These are phyloP conservation scores for Huntiella moniliformis DNA, from an alignment of 2,329 filamentous ascomycete species.

Conservation along the genomic window DNA sequence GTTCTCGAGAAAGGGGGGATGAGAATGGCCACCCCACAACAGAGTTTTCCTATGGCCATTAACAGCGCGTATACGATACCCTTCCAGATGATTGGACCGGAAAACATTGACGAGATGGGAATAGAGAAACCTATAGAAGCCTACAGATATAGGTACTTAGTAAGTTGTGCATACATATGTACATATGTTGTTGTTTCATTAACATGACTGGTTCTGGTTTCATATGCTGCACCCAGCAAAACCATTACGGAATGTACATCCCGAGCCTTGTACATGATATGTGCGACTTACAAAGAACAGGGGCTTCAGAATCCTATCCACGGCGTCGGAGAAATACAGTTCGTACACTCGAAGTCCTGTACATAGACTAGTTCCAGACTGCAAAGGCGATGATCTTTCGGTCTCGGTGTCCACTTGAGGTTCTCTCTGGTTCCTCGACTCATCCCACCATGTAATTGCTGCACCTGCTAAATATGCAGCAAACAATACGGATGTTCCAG, in stretches of 20 bases:
- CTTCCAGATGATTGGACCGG: constrained; percentile 44
- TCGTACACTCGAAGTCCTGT: background rate
- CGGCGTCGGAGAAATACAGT: background rate
- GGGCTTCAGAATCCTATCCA: background rate
- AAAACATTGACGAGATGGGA: constrained; percentile 52
- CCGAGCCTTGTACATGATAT: background rate
- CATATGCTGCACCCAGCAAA: too few relatives aligned
- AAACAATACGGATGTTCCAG: constrained; percentile 43
- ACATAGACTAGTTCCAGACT: background rate
- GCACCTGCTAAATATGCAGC: constrained; percentile 45
- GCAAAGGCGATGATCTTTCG: background rate
- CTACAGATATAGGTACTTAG: constrained; percentile 1
- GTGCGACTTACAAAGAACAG: constrained; percentile 8
- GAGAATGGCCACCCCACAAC: constrained; percentile 40
- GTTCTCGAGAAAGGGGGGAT: background rate
- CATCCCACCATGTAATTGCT: constrained; percentile 40
- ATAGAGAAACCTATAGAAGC: constrained; percentile 22
- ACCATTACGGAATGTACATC: background rate
- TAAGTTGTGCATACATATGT: background rate
- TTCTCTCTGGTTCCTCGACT: constrained; percentile 1
- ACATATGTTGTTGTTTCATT: background rate
- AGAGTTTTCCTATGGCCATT: constrained; percentile 45
- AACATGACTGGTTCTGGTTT: too few relatives aligned
- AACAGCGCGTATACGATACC: constrained; percentile 53
- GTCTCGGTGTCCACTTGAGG: background rate